phyloP scores from a whole-genome alignment of 2,329 filamentous ascomycete species.

The Chaetothyriales sp. region DNA sequence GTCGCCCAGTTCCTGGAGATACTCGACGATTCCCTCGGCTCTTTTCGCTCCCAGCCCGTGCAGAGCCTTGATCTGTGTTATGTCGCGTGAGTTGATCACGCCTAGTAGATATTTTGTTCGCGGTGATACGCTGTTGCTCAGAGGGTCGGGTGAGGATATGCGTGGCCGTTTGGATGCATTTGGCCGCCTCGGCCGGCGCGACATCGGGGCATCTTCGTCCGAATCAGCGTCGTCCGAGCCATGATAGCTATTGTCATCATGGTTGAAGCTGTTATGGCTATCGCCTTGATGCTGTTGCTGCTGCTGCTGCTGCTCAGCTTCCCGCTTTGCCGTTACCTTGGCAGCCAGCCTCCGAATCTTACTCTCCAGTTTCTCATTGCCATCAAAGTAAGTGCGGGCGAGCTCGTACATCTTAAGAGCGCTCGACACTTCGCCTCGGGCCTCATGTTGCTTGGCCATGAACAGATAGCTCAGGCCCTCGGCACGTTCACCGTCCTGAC shows the following conservation, averaged over 20 bases:
- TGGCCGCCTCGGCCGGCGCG: slow-evolving; percentile 5
- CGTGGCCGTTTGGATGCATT: slow-evolving; percentile 19
- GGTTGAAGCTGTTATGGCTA: background rate
- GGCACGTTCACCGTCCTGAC: slow-evolving; percentile 56
- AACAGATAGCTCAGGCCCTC: slow-evolving; percentile 74
- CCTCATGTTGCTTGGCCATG: slow-evolving; percentile 84
- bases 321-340: slow-evolving; percentile 26
- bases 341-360: slow-evolving; percentile 43
- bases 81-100: slow-evolving; percentile 32
- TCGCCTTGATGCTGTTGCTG: background rate
- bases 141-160: slow-evolving; percentile 14
- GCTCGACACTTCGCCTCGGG: slow-evolving; percentile 59
- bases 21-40: slow-evolving; percentile 34
- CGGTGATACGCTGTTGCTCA: slow-evolving; percentile 22
- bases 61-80: slow-evolving; percentile 31
- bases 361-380: slow-evolving; percentile 55
- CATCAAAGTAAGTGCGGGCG: slow-evolving; percentile 71
- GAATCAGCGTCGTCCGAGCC: slow-evolving; percentile 20
- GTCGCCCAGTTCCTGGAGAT: slow-evolving; percentile 30
- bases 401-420: slow-evolving; percentile 76
- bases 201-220: slow-evolving; percentile 18
- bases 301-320: slow-evolving; percentile 21
- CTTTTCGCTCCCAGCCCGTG: slow-evolving; percentile 34
- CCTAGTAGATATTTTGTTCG: slow-evolving; percentile 30
- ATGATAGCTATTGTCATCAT: slow-evolving; percentile 18